Evolutionary conservation across 129 eudicot species (phyloP), one percentile per base, ranked within the genome.

Genomic region (Arctium lappa): DNA sequence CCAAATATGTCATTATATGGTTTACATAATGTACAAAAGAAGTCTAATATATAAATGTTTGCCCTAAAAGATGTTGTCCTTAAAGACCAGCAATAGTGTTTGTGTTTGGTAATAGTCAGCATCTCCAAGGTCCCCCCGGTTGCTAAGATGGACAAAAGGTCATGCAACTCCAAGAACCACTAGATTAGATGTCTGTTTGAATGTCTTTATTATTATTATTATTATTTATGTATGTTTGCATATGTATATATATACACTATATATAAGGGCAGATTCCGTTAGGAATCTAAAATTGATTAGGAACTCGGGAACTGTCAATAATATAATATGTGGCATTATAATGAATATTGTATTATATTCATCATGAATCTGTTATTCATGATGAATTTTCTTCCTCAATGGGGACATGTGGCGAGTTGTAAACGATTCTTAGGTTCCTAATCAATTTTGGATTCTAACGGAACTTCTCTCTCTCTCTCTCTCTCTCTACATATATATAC

Each of bases 61-160:
- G 79, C 74, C 83, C 34, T 56, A 7, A 32, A 73, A 83, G 77
- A 78, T 78, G 75, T 84, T 81, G 79, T 71, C 77, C 71, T 69
- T 70, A 77, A 77, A 79, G 76, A 69, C 31, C 44, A 68, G n/a
- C 53, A 73, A 39, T 38, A 37, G 84, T 81, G 84, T 60, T 60
- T 16, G 68, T 60, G 68, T 81, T 81, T 83, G 82, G 75, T 72
- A 84, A 73, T 48, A 46, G 82, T 78, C 79, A 39, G 68, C 78
- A 39, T 78, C 68, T 66, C 46, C 72, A 46, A 76, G 85, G 81
- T 36, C 80, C 85, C 80, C 76, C 29, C 66, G 69, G 42, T 48
- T 33, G 70, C 75, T 83, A 30, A 83, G 72, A 69, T 83, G 69
- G 81, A 83, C 82, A 77, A 70, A 83, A 70, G 78, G 83, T 72